Conservation (phyloP, 108 stramenopile species). For the Fistulifera solaris region DNA sequence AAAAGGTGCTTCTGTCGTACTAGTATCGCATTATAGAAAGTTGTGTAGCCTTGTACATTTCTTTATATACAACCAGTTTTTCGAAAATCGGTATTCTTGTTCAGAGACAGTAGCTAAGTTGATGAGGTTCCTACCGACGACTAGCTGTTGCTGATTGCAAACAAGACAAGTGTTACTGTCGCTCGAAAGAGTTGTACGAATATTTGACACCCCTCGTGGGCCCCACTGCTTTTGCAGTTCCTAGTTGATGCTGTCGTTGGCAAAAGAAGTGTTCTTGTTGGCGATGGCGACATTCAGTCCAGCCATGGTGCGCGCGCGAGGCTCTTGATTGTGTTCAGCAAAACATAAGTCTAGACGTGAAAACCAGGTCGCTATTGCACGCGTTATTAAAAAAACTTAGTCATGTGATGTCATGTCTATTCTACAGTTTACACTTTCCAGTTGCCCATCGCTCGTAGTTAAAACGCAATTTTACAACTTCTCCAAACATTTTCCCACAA, state of each 20-base stretch:
- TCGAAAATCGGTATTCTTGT: slow-evolving; percentile 50
- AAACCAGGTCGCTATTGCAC: no score
- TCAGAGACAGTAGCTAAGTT: slow-evolving; percentile 75
- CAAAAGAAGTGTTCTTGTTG: neutral
- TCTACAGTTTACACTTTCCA: no score
- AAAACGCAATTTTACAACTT: slow-evolving; percentile 44
- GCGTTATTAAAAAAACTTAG: no score
- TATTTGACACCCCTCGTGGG: slow-evolving; percentile 80
- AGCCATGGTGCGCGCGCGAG: no score
- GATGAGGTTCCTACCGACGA: slow-evolving; percentile 78
- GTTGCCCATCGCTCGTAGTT: slow-evolving; percentile 22
- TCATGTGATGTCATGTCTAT: no score
- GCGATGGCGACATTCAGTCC: neutral
- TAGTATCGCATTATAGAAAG: no score
- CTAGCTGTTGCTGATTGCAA: slow-evolving; percentile 85
- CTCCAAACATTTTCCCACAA: slow-evolving; percentile 53
- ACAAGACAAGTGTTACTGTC: slow-evolving; percentile 56
- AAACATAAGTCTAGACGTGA: no score
- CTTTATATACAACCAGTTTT: slow-evolving; percentile 38
- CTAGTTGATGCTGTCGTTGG: no score
- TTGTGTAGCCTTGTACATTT: no score
- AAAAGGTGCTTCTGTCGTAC: no score
- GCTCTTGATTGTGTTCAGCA: no score
- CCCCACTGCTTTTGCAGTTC: slow-evolving; percentile 14
- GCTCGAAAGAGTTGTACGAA: slow-evolving; percentile 55